These are phyloP conservation scores for Hypoxylon crocopeplum DNA, from an alignment of 495 filamentous ascomycete genomes.

Conservation along the genomic window DNA sequence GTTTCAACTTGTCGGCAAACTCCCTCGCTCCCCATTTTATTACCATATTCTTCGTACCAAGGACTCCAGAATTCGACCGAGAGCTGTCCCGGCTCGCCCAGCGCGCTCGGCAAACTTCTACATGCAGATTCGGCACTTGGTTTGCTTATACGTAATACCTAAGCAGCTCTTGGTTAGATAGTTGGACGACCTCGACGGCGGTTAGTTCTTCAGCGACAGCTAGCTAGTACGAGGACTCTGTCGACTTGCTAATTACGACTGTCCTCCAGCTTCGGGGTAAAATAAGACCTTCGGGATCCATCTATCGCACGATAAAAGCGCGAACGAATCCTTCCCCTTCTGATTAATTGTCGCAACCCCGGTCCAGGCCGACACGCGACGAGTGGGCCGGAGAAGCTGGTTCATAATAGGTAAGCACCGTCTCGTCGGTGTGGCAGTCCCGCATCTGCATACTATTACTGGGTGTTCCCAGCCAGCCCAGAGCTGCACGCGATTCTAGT, in stretches of 20 bases:
- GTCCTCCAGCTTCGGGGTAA: neutral
- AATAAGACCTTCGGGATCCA: neutral
- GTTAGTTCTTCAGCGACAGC: neutral
- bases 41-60: slow-evolving; percentile 21
- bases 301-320: slow-evolving; percentile 14
- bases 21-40: slow-evolving; percentile 22
- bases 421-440: slow-evolving; percentile 38
- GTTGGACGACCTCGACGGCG: slow-evolving; percentile 5
- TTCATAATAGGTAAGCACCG: slow-evolving; percentile 38
- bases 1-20: slow-evolving; percentile 27
- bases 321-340: slow-evolving; percentile 12
- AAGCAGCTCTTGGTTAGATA: neutral
- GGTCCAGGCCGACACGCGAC: slow-evolving; percentile 37
- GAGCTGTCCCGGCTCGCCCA: slow-evolving; percentile 22
- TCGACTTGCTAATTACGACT: neutral
- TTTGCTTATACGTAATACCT: slow-evolving; percentile 16
- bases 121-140: slow-evolving; percentile 16
- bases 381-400: slow-evolving; percentile 35
- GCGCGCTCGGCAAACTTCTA: slow-evolving; percentile 22
- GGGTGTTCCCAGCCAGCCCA: slow-evolving; percentile 22
- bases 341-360: slow-evolving; percentile 30
- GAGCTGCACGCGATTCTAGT: slow-evolving; percentile 36
- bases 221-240: neutral
- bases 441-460: slow-evolving; percentile 32
- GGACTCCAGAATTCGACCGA: slow-evolving; percentile 33